Evolutionary conservation across 805 yeast species (phyloP), one percentile per base, ranked within the genome.

Genomic region (Tetrapisispora phaffii): DNA sequence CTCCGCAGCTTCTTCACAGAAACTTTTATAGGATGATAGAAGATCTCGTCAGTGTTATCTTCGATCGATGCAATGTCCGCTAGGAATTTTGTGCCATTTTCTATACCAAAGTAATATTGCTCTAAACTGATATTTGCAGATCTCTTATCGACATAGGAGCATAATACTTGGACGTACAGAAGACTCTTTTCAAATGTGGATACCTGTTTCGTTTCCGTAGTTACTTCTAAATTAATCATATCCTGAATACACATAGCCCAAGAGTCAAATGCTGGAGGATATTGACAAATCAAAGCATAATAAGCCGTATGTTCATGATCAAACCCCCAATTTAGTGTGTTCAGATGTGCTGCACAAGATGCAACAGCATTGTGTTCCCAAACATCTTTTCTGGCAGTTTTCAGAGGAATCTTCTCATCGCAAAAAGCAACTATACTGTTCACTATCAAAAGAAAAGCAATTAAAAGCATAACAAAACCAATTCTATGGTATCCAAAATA

Each of bases 211-310:
- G 20, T 34, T 15, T 33, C 24, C 15, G 41, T 38, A 16, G 9
- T 22, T 20, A 47, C 48, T 7, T 38, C 26, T 10, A 55, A 34
- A 28, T 38, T 38, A 13, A 38, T 38, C 29, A 53, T 47, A 34
- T 56, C 56, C 32, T 44, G 39, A 15, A 54, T 50, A 37, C 61
- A 57, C 12, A 45, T 28, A 4, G 54, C 32, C 59, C 58, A 56
- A 6, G 58, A 49, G 26, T 49, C 54, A 23, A 56, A 48, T 2
- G 61, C 59, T 7, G 59, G 59, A 28, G 44, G 43, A 40, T 54
- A 57, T 19, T 34, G 48, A 26, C 61, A 57, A 6, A 54, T 17
- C 17, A 55, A 34, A 9, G 50, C 41, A 37, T 52, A 56, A 37
- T 50, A 56, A 2, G 32, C 31, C 1, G 17, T n/a, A 19, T 28